Base-by-base conservation (phyloP, 345 rosid species). In the Arabidopsis suecica region DNA sequence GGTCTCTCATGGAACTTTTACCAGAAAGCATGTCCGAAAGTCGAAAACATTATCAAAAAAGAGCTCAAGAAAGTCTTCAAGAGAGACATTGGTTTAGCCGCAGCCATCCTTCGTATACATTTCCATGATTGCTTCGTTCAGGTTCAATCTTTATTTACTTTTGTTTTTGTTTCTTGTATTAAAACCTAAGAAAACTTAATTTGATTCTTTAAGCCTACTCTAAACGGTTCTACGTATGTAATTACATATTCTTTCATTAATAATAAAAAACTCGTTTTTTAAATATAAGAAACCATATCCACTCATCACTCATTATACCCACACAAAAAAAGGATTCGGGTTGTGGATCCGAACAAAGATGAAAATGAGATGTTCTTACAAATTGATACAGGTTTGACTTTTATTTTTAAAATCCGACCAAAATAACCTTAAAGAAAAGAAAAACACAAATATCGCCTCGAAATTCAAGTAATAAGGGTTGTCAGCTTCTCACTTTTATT, bases 71-170 rank as follows among this genome's bases (percentile, higher is more conserved):
- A 89, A 71, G 86, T 83, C 6, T 85, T 93, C 81, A 82, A 80
- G 77, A 71, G 79, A 13, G 98, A 91, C 32, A 82, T 88, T 36
- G 98, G 91, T 69, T 92, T 83, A 63, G 98, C 97, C 60, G 98
- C 98, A n/a, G 98, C 90, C 55, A 76, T 91, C 62, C 93, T 91
- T 44, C 96, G 97, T 65, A 87, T 89, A 65, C 96, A 89, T 77
- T 93, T 93, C 82, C 98, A 93, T 42, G 97, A 91, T 71, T 93
- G 98, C 89, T 93, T 91, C 55, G 98, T 93, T 65, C 86, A 86
- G 97, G 98, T 89, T 89, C 51, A 38, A 8, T 62, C 37, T 45
- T 23, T 7, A 14, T 53, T 22, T 14, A 37, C 22, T 40, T 5
- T 25, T 63, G 0, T 13, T 18, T 18, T 0, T 12, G 7, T 38